Conservation (phyloP, 2,329 filamentous ascomycete genomes). For the Fonsecaea multimorphosa region DNA sequence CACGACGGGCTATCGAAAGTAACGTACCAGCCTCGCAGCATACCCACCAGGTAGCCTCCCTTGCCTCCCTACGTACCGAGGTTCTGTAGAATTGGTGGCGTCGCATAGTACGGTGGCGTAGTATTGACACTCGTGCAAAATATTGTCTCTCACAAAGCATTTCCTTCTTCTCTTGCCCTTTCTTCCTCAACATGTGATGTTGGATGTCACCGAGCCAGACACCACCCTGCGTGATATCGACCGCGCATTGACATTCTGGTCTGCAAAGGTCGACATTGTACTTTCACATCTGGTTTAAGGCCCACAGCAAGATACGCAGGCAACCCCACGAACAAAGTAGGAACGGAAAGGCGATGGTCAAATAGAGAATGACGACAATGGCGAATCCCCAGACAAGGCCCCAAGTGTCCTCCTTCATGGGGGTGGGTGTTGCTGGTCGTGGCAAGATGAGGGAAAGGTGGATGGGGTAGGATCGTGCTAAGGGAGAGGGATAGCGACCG, state of each 20-base stretch:
- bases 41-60: too few relatives aligned
- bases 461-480: neutral
- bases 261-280: neutral
- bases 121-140: neutral
- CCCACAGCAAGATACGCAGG: neutral
- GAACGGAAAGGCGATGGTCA: neutral
- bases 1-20: neutral
- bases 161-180: neutral
- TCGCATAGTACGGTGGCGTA: neutral
- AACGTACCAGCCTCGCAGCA: too few relatives aligned
- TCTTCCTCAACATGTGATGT: neutral
- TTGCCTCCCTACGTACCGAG: neutral
- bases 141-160: neutral
- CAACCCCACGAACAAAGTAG: neutral
- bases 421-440: neutral
- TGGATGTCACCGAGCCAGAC: neutral
- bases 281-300: neutral
- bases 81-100: neutral
- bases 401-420: neutral
- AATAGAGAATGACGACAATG: constrained; percentile 1
- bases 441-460: neutral
- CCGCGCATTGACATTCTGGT: neutral
- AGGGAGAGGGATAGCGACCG: neutral
- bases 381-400: neutral
- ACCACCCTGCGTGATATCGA: neutral